Evolutionary conservation across 352 stramenopile species (phyloP).

Genomic region (Globisporangium perplexum): DNA sequence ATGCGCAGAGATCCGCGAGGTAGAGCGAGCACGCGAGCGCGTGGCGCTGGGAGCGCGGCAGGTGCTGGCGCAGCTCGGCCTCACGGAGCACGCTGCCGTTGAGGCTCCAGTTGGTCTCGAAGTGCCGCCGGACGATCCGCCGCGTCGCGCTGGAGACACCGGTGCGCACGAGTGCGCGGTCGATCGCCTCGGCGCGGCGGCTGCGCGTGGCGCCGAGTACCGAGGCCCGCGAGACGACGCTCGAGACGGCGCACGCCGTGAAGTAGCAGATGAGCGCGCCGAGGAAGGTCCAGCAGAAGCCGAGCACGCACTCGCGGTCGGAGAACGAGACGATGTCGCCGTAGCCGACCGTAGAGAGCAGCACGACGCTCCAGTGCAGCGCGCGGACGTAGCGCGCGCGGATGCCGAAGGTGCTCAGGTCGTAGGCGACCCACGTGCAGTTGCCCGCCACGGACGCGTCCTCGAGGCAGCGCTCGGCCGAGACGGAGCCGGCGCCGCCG

Average conservation of each 20-base stretch:
- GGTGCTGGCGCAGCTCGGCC: conserved; percentile 13
- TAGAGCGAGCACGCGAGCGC: conserved; percentile 15
- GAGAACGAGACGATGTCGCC: conserved; percentile 64
- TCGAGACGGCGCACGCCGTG: conserved; percentile 16
- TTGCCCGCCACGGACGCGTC: conserved; percentile 45
- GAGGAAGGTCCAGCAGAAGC: conserved; percentile 20
- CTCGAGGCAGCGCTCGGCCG: conserved; percentile 33
- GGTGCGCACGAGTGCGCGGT: conserved; percentile 9
- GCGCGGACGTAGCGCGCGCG: conserved; percentile 56
- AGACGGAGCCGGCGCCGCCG: conserved; percentile 23
- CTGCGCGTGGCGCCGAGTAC: conserved; percentile 7
- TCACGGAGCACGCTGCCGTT: conserved; percentile 17
- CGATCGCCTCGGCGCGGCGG: conserved; percentile 5
- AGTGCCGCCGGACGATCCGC: conserved; percentile 14
- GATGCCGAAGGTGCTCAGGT: conserved; percentile 52
- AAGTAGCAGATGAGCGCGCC: conserved; percentile 21
- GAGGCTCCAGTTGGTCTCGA: conserved; percentile 18
- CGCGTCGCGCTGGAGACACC: conserved; percentile 11
- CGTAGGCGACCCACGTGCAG: conserved; percentile 70
- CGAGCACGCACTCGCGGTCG: conserved; percentile 18
- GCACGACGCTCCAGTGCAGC: conserved; percentile 65
- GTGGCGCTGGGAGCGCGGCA: conserved; percentile 14
- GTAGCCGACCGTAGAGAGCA: conserved; percentile 67
- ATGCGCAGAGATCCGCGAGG: conserved; percentile 2
- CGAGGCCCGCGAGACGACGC: conserved; percentile 14